phyloP scores from a whole-genome alignment of 768 basidiomycete genomes.

The Agrocybe praecox region DNA sequence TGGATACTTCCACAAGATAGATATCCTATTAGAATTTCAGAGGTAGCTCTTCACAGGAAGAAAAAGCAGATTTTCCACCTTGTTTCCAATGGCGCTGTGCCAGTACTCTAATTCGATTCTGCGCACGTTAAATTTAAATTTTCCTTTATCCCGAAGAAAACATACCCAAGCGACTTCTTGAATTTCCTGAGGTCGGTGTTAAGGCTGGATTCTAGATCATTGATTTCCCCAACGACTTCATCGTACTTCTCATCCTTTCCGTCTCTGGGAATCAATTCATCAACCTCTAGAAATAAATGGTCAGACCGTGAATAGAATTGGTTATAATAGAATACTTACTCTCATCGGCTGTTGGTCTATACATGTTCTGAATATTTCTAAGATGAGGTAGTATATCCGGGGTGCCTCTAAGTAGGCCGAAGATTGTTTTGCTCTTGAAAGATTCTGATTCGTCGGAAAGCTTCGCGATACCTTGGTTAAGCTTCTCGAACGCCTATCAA shows the following conservation, averaged over 20 bases:
- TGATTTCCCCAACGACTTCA: constrained; percentile 70
- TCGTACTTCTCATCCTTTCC: constrained; percentile 91
- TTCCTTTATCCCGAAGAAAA: background rate
- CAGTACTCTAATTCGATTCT: constrained; percentile 38
- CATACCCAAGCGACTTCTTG: constrained; percentile 67
- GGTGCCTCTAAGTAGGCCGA: constrained; percentile 73
- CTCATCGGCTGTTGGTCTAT: constrained; percentile 56
- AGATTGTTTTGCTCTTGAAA: constrained; percentile 79
- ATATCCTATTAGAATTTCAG: constrained; percentile 65
- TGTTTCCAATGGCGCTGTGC: constrained; percentile 80
- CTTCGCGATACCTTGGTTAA: constrained; percentile 65
- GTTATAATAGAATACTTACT: constrained; percentile 39
- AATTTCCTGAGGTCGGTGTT: constrained; percentile 68
- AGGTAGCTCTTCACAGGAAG: background rate
- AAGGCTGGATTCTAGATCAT: constrained; percentile 68
- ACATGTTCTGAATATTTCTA: constrained; percentile 75
- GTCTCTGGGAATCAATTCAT: constrained; percentile 77
- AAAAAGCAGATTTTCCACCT: constrained; percentile 43
- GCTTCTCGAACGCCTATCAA: constrained; percentile 69
- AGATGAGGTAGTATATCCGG: constrained; percentile 79
- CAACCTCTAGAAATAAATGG: constrained; percentile 43
- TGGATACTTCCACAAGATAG: constrained; percentile 79
- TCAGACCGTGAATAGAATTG: background rate
- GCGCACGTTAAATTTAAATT: constrained; percentile 12
- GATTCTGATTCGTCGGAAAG: constrained; percentile 67